These are phyloP conservation scores for Pseudogymnoascus sp. DNA, from an alignment of 2,329 filamentous ascomycete genomes.

Conservation along the genomic window DNA sequence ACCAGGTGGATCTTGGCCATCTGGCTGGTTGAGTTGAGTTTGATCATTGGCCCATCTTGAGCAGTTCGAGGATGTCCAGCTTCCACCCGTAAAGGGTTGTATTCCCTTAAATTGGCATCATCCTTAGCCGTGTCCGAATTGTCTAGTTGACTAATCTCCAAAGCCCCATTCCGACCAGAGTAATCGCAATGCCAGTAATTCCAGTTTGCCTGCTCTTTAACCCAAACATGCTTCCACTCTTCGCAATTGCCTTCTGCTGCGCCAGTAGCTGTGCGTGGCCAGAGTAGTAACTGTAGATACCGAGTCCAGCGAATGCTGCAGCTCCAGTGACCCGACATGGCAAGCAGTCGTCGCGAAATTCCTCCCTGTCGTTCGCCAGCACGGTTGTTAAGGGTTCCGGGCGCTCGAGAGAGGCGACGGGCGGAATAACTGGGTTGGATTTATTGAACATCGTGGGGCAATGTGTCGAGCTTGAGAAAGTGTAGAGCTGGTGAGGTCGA, in stretches of 20 bases:
- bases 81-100: neutral
- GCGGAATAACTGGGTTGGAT: constrained; percentile 9
- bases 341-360: constrained; percentile 32
- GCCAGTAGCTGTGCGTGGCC: constrained; percentile 63
- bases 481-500: neutral
- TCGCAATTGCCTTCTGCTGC: constrained; percentile 56
- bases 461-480: neutral
- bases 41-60: neutral
- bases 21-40: neutral
- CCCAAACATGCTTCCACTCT: constrained; percentile 62
- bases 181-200: constrained; percentile 58
- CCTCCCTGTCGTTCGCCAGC: constrained; percentile 19
- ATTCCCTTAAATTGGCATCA: neutral
- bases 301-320: constrained; percentile 66
- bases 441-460: constrained; percentile 7
- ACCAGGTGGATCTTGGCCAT: neutral
- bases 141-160: constrained; percentile 35
- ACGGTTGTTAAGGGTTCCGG: constrained; percentile 22
- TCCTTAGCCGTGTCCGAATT: neutral
- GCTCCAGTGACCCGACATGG: constrained; percentile 47
- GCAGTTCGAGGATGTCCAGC: neutral
- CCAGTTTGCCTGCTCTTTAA: constrained; percentile 62
- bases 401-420: constrained; percentile 17
- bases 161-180: constrained; percentile 60
- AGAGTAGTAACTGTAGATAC: constrained; percentile 67